These are phyloP conservation scores for Macadamia tetraphylla DNA, from an alignment of 164 flowering plant species.

Conservation along the genomic window DNA sequence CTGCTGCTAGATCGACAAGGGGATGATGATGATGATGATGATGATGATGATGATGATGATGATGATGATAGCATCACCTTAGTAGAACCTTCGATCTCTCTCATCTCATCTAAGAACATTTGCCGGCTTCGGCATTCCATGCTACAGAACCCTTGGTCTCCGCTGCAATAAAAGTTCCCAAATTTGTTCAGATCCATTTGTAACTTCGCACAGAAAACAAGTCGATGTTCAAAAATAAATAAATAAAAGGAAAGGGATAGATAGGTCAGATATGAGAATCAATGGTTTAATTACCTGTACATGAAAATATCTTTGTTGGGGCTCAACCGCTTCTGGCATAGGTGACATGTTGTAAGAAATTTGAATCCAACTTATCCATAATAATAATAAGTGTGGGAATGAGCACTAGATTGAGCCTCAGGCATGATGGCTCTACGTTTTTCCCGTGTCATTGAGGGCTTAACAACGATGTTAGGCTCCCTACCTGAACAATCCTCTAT, in stretches of 20 bases:
- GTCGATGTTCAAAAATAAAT: too few species aligned
- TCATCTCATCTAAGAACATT: neutral
- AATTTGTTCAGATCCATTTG: too few species aligned
- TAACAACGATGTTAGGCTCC: conserved; percentile 20
- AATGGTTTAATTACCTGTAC: conserved; percentile 33
- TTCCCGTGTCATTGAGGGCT: conserved; percentile 12
- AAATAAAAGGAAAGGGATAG: too few species aligned
- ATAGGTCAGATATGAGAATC: too few species aligned
- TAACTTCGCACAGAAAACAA: too few species aligned
- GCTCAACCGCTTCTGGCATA: conserved; percentile 31
- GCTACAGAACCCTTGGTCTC: neutral
- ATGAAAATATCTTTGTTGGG: conserved; percentile 38
- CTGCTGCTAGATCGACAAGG: too few species aligned
- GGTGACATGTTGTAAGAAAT: conserved; percentile 31
- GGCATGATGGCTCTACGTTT: neutral
- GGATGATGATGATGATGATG: too few species aligned
- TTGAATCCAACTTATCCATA: conserved; percentile 1
- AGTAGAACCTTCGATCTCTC: neutral
- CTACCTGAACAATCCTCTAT: conserved; percentile 6
- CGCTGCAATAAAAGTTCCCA: neutral
- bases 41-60: neutral
- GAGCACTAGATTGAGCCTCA: too few species aligned
- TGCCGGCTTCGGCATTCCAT: neutral
- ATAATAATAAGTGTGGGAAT: neutral
- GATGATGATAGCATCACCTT: neutral